Evolutionary conservation across 805 yeast genomes (phyloP).

Genomic region (Komagataella populi): DNA sequence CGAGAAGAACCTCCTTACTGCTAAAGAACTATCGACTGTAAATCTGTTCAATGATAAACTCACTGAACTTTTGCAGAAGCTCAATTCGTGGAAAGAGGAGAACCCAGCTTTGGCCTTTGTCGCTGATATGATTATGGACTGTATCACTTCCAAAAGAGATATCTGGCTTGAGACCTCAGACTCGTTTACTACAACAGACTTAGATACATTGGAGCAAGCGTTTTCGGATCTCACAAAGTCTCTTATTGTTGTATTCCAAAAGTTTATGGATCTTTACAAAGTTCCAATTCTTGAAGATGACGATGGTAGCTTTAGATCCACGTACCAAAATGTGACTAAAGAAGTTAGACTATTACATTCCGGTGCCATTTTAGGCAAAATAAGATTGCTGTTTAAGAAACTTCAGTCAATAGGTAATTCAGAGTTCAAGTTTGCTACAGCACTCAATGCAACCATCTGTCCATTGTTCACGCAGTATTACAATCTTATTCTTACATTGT

Average conservation of each 20-base stretch:
- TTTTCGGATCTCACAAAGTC: slow-evolving; percentile 41
- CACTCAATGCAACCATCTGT: slow-evolving; percentile 38
- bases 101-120: slow-evolving; percentile 27
- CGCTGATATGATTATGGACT: slow-evolving; percentile 30
- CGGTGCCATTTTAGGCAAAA: slow-evolving; percentile 10
- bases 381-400: slow-evolving; percentile 1
- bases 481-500: slow-evolving; percentile 22
- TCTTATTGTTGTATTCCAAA: slow-evolving; percentile 58
- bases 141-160: background rate
- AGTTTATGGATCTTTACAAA: slow-evolving; percentile 24
- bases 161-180: background rate
- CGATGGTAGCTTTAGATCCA: slow-evolving; percentile 53
- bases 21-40: slow-evolving; percentile 7
- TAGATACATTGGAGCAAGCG: slow-evolving; percentile 23
- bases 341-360: slow-evolving; percentile 20
- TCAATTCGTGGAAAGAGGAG: slow-evolving; percentile 21
- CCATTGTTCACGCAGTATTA: slow-evolving; percentile 55
- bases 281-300: slow-evolving; percentile 27
- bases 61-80: slow-evolving; percentile 10
- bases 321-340: slow-evolving; percentile 30
- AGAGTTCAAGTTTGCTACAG: slow-evolving; percentile 15
- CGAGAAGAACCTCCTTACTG: slow-evolving; percentile 6
- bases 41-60: slow-evolving; percentile 11
- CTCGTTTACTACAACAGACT: background rate
- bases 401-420: background rate